Evolutionary conservation across 768 basidiomycete genomes (phyloP), one percentile per base, ranked within the genome.

Genomic region (Grammothele lineata): DNA sequence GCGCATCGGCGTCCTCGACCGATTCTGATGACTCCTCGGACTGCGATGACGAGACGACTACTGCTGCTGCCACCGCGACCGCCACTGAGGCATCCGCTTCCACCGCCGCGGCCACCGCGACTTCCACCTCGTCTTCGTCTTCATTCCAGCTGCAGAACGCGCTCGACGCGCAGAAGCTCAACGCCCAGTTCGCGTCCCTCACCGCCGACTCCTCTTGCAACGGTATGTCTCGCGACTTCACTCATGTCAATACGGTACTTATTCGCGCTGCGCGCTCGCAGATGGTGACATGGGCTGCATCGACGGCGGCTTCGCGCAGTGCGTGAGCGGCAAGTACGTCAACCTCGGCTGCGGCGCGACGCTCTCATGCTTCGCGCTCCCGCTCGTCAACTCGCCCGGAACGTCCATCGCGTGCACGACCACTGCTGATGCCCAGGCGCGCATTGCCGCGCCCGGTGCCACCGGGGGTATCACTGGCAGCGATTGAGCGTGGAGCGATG

Each of bases 331-430:
- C 35, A 57, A 61, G 46, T 76, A 69, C 50, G 57, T 56, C 0
- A 39, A 59, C 17, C 62, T 65, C 4, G 40, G 51, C 4, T 76
- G 74, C 55, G 58, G 60, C 2, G 54, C 53, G 10, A 53, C 62
- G 5, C 45, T 49, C 6, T 45, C 45, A 27, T 76, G 74, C 61
- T 57, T 62, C 23, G 73, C 71, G 3, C 67, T 75, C 12, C 74
- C 73, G 11, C 65, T 75, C 22, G 70, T 72, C 11, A 70, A 70
- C 56, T 59, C 54, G 38, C 51, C 60, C 7, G 73, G 73, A 39
- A 74, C 72, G 39, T 62, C 63, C 34, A 40, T 73, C 49, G 55
- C 71, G 14, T 74, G 72, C 60, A 62, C 63, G 25, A 67, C 66
- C 6, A 27, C 53, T 38, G 56, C 54, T 5, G 72, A 74, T 47